Evolutionary conservation across 805 yeast genomes (phyloP).

Genomic region (Kodamaea hsintzibuensis): DNA sequence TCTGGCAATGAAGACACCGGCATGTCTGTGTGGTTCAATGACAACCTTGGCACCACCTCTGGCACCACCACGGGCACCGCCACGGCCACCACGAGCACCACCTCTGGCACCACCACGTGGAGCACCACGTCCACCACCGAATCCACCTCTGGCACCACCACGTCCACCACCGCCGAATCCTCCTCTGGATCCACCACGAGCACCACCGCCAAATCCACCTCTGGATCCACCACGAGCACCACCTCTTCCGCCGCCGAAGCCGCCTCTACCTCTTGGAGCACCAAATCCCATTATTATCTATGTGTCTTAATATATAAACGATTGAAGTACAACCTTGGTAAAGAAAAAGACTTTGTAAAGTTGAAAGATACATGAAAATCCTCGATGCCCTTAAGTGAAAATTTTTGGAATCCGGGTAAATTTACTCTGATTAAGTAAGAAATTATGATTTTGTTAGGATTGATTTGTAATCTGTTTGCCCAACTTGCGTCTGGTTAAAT

Average conservation of each 20-base stretch:
- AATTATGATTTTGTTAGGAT: constrained; percentile 1
- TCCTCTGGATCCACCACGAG: constrained; percentile 48
- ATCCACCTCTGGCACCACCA: constrained; percentile 39
- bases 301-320: constrained; percentile 1
- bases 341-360: constrained; percentile 4
- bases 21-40: constrained; percentile 98
- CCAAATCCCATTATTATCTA: constrained; percentile 63
- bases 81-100: constrained; percentile 58
- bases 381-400: constrained; percentile 10
- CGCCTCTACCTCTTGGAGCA: constrained; percentile 66
- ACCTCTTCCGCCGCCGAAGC: constrained; percentile 48
- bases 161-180: constrained; percentile 36
- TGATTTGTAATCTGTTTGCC: constrained; percentile 7
- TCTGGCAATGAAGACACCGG: constrained; percentile 98
- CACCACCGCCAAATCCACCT: constrained; percentile 55
- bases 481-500: constrained; percentile 8
- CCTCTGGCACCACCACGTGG: constrained; percentile 44
- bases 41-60: constrained; percentile 93
- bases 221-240: constrained; percentile 44
- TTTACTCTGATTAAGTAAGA: not conserved
- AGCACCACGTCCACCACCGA: constrained; percentile 42
- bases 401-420: constrained; percentile 16
- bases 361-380: constrained; percentile 4
- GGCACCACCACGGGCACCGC: constrained; percentile 82
- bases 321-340: constrained; percentile 6